These are phyloP conservation scores for Peziza echinospora DNA, from an alignment of 495 filamentous ascomycete genomes.

Conservation along the genomic window DNA sequence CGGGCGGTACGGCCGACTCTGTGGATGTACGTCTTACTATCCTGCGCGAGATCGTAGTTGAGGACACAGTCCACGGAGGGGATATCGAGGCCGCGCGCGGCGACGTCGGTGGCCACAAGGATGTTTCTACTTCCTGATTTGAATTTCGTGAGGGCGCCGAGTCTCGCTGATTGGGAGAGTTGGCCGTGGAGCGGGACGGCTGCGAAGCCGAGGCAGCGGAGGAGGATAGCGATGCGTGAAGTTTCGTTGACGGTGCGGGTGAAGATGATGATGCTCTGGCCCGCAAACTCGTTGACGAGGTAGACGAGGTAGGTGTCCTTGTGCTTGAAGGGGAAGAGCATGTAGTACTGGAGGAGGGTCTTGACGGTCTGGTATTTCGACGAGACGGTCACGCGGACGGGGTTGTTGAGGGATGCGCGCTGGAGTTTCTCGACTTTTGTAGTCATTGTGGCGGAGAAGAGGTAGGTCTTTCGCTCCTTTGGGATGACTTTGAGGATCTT, in stretches of 20 bases:
- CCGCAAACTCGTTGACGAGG: slow-evolving; percentile 62
- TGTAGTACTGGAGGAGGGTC: slow-evolving; percentile 57
- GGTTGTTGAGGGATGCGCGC: slow-evolving; percentile 63
- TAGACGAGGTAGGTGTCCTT: slow-evolving; percentile 83
- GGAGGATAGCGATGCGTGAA: slow-evolving; percentile 58
- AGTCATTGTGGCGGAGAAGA: slow-evolving; percentile 87
- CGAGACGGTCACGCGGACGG: slow-evolving; percentile 52
- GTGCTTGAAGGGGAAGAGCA: slow-evolving; percentile 70
- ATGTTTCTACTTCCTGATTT: slow-evolving; percentile 51
- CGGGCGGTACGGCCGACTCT: slow-evolving; percentile 83
- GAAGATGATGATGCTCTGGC: slow-evolving; percentile 74
- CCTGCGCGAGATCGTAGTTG: slow-evolving; percentile 48
- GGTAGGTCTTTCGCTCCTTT: slow-evolving; percentile 54
- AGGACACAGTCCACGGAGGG: slow-evolving; percentile 75
- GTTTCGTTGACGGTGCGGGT: slow-evolving; percentile 83
- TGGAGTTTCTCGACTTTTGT: slow-evolving; percentile 83
- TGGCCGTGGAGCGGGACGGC: slow-evolving; percentile 86
- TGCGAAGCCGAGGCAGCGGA: slow-evolving; percentile 57
- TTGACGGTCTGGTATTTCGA: slow-evolving; percentile 75
- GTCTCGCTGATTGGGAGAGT: slow-evolving; percentile 59
- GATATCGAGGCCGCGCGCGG: slow-evolving; percentile 85
- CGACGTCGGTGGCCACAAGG: slow-evolving; percentile 88
- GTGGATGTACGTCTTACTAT: slow-evolving; percentile 81
- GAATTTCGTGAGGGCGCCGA: slow-evolving; percentile 79
- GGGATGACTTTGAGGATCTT: slow-evolving; percentile 84